Evolutionary conservation across 148 eudicot genomes (phyloP), one percentile per base, ranked within the genome.

Genomic region (Polygonum maritimum): DNA sequence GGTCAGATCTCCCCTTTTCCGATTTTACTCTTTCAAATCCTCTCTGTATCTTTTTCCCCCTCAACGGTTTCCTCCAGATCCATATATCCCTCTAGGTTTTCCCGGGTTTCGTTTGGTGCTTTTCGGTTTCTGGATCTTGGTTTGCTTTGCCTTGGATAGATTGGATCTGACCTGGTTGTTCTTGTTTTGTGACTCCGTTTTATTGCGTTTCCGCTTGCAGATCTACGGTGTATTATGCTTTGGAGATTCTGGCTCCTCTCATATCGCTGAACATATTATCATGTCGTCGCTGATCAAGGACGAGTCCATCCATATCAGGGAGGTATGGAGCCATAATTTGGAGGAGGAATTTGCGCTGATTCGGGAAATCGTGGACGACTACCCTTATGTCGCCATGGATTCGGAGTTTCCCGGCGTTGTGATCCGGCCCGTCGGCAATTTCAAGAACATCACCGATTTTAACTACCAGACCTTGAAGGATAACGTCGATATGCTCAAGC

Each of bases 301-400:
- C 47, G 75, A 72, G 9, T 72, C 75, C 52, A 72, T 72, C 54
- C 75, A 72, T 72, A 72, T 72, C 75, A 72, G 75, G 52, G 75
- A 72, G 75, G 75, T 72, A 21, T 72, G 75, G 75, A 48, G 19
- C 47, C 52, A 72, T 48, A 72, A 72, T 72, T 48, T 72, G 49
- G 75, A 41, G 75, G 75, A 72, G 75, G 75, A 72, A 36, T 72
- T 72, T 72, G 75, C 52, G 35, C 35, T 72, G 54, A 72, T 72
- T 41, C 75, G 54, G 2, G 22, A 45, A 16, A 21, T 72, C 14
- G 75, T 72, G n/a, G 75, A 72, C 15, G 75, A 72, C 45, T 72
- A 44, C 54, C 75, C 75, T 2, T 72, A 72, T 45, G 75, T 72
- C 21, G 75, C 75, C 35, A 72, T 72, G 75, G 75, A 72, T 72